Evolutionary conservation across 192 early-diverging fungal species (phyloP).

Genomic region (Borealophlyctis nickersoniae): DNA sequence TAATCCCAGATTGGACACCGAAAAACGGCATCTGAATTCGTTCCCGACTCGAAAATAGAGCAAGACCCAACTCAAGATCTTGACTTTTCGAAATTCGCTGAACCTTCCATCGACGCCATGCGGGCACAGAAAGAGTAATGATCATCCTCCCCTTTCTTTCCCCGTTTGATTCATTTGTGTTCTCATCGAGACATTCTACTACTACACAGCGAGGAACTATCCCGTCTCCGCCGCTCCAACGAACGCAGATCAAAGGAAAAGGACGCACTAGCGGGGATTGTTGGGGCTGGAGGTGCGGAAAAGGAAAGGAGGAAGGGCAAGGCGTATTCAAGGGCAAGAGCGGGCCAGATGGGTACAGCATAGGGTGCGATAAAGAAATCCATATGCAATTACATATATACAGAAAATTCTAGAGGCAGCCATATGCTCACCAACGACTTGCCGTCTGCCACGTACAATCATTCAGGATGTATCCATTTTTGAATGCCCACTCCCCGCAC

Average conservation of each 20-base stretch:
- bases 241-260: conserved; percentile 19
- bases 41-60: neutral
- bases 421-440: too few relatives aligned
- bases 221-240: conserved; percentile 17
- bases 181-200: neutral
- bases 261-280: neutral
- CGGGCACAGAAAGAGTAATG: conserved; percentile 48
- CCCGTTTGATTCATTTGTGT: neutral
- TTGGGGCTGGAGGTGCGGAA: neutral
- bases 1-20: neutral
- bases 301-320: neutral
- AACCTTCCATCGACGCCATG: conserved; percentile 38
- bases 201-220: conserved; percentile 22
- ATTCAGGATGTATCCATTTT: too few relatives aligned
- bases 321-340: neutral
- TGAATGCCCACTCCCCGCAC: too few relatives aligned
- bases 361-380: too few relatives aligned
- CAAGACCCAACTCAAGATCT: conserved; percentile 10
- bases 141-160: neutral
- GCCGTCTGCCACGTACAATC: too few relatives aligned
- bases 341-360: neutral
- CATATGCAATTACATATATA: too few relatives aligned
- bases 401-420: too few relatives aligned
- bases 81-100: conserved; percentile 32
- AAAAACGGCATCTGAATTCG: neutral